Percentiles rank a stretch among this genome's conserved stretches.
Conservation (phyloP, 352 stramenopile species). For the Pythium grandisporangium region DNA sequence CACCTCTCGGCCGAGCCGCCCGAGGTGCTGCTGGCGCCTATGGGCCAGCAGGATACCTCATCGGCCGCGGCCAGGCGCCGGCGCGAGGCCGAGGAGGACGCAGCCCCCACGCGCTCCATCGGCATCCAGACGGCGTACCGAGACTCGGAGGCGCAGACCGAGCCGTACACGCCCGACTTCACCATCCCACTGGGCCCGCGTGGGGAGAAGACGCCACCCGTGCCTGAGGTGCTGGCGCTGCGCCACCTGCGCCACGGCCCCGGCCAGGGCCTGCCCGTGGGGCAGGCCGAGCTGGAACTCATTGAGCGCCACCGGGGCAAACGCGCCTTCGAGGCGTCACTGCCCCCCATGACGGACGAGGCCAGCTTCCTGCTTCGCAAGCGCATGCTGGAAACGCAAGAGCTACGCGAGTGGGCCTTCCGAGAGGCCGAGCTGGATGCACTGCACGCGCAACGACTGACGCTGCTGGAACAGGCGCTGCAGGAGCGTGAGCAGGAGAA, state of each 20-base stretch:
- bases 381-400: constrained; percentile 88
- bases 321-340: constrained; percentile 65
- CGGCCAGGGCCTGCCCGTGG: constrained; percentile 67
- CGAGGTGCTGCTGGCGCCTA: constrained; percentile 81
- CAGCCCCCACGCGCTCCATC: constrained; percentile 46
- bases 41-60: constrained; percentile 11
- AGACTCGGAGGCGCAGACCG: constrained; percentile 91
- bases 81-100: constrained; percentile 19
- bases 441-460: constrained; percentile 72
- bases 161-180: constrained; percentile 91
- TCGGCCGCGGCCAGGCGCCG: no score
- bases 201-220: constrained; percentile 14
- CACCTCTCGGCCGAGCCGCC: constrained; percentile 81
- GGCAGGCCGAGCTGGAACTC: constrained; percentile 81
- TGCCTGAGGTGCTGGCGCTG: constrained; percentile 83
- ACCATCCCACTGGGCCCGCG: constrained; percentile 54
- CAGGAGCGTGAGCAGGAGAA: constrained; percentile 84
- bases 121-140: constrained; percentile 89
- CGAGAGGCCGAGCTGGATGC: constrained; percentile 87
- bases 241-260: constrained; percentile 55
- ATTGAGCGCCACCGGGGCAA: constrained; percentile 88
- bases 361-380: constrained; percentile 88
- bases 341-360: constrained; percentile 94
- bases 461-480: constrained; percentile 72
- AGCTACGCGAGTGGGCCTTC: constrained; percentile 83